These are phyloP conservation scores for Cryphonectria japonica DNA, from an alignment of 2,329 filamentous ascomycete species.

Conservation along the genomic window DNA sequence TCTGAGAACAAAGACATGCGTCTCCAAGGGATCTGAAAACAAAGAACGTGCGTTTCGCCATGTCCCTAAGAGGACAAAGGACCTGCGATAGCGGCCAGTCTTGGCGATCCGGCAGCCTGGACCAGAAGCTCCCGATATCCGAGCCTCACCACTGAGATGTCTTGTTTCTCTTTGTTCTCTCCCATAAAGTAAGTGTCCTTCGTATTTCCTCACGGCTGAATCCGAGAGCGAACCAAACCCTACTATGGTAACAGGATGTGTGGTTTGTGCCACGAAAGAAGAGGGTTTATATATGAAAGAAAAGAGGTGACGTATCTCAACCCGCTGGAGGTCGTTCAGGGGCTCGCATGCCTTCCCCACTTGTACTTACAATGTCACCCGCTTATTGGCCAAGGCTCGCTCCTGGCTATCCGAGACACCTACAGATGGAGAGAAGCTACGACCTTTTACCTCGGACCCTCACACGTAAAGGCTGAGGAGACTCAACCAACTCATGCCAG, in stretches of 20 bases:
- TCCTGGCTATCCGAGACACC: not conserved
- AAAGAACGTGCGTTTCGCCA: constrained; percentile 13
- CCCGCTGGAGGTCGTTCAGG: not conserved
- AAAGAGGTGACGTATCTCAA: not conserved
- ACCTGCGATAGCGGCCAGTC: constrained; percentile 6
- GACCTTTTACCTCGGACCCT: not conserved
- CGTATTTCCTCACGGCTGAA: not conserved
- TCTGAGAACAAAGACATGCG: constrained; percentile 17
- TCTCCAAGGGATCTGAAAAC: not conserved
- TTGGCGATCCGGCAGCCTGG: constrained; percentile 8
- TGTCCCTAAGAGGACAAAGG: constrained; percentile 15
- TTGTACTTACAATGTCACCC: not conserved
- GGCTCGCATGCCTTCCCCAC: not conserved
- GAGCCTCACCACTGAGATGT: constrained; percentile 4
- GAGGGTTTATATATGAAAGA: not conserved
- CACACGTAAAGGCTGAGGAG: constrained; percentile 28
- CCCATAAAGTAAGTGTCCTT: not conserved
- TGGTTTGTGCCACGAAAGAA: not conserved
- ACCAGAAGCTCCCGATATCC: constrained; percentile 1
- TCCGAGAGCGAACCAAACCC: not conserved
- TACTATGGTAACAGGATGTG: not conserved
- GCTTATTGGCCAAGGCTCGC: constrained; percentile 2
- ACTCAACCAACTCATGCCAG: constrained; percentile 26
- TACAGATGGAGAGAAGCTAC: not conserved
- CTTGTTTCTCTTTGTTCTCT: constrained; percentile 8